A percentile compares a stretch with the other conserved stretches of the same genome.
Evolutionary conservation across 352 stramenopile genomes (phyloP).

Genomic region (Phytophthora ramorum): DNA sequence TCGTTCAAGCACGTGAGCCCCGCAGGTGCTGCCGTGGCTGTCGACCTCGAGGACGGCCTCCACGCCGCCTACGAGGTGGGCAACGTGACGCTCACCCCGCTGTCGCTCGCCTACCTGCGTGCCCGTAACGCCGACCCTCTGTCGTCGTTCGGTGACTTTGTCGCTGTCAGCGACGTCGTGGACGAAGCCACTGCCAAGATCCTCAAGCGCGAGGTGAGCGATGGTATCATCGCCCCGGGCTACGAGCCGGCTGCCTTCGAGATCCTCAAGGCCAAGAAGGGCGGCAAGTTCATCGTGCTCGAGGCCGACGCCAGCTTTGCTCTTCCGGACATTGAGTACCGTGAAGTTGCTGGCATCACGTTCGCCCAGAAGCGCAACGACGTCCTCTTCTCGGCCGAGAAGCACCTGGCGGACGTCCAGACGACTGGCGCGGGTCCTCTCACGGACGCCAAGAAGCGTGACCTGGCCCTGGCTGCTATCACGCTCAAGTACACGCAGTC

Average conservation of each 20-base stretch:
- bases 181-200: conserved; percentile 98
- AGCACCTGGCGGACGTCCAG: conserved; percentile 94
- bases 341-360: conserved; percentile 98
- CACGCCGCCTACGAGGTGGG: conserved; percentile 95
- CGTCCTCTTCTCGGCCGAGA: conserved; percentile 91
- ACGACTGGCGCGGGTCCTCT: conserved; percentile 90
- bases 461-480: conserved; percentile 99
- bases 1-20: conserved; percentile 99
- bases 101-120: conserved; percentile 97
- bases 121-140: conserved; percentile 99
- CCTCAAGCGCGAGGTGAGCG: conserved; percentile 98
- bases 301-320: conserved; percentile 94
- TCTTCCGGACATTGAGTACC: conserved; percentile 96
- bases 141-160: conserved; percentile 99
- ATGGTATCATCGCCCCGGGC: conserved; percentile 99
- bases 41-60: conserved; percentile 95
- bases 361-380: conserved; percentile 99
- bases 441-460: conserved; percentile 93
- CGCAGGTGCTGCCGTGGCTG: conserved; percentile 95
- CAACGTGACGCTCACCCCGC: conserved; percentile 92
- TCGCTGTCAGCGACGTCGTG: conserved; percentile 97
- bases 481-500: conserved; percentile 99
- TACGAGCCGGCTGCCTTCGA: conserved; percentile 98
- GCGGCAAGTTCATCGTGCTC: conserved; percentile 99
- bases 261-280: conserved; percentile 99